Evolutionary conservation across 306 rosid species (phyloP).

Genomic region (Quercus robur): DNA sequence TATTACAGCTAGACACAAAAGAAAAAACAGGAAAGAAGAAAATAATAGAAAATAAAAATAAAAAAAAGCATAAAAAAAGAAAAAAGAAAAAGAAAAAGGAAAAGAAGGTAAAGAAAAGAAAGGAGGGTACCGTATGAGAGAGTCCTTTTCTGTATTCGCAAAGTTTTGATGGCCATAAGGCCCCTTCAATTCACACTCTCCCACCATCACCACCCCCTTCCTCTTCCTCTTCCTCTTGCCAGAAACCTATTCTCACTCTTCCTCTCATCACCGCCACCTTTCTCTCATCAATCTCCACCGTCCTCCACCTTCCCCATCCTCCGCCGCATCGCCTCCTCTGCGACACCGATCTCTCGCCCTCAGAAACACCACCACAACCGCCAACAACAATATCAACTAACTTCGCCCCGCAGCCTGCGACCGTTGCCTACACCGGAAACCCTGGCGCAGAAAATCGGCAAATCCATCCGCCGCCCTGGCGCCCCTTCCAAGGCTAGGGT

Average conservation of each 20-base stretch:
- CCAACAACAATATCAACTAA: conserved; percentile 1
- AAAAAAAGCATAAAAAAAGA: too few species aligned
- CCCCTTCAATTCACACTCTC: conserved; percentile 55
- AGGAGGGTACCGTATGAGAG: background rate
- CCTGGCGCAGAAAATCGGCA: conserved; percentile 97
- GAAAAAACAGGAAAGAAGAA: too few species aligned
- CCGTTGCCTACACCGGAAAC: conserved; percentile 32
- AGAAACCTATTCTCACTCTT: conserved; percentile 24
- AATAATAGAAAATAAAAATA: too few species aligned
- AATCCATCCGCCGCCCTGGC: conserved; percentile 95
- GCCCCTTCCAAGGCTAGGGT: conserved; percentile 88
- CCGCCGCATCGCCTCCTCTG: conserved; percentile 43
- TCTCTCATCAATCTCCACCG: background rate
- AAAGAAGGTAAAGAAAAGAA: background rate
- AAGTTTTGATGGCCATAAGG: conserved; percentile 78
- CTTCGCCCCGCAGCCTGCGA: conserved; percentile 24
- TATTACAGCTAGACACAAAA: too few species aligned
- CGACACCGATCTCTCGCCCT: conserved; percentile 33
- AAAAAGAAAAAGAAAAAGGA: background rate
- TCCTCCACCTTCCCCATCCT: conserved; percentile 13
- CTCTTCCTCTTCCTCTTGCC: background rate
- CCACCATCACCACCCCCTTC: conserved; percentile 9
- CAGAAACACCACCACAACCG: background rate
- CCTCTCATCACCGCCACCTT: conserved; percentile 2
- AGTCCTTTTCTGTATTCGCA: background rate